These are phyloP conservation scores for Geotrichum carabidarum DNA, from an alignment of 1,139 yeast species.

Conservation along the genomic window DNA sequence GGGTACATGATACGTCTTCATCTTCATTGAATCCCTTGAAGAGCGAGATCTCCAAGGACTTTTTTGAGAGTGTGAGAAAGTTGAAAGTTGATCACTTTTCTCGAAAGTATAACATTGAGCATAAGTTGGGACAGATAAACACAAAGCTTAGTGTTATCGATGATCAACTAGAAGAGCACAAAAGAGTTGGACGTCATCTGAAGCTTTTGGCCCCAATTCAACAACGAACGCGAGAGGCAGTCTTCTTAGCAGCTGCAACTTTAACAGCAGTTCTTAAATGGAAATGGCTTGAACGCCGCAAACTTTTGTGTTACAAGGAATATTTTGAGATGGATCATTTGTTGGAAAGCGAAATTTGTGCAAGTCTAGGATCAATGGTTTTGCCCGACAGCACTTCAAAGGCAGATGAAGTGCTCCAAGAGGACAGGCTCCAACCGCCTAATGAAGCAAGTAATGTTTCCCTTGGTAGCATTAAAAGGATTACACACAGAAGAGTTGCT, in stretches of 20 bases:
- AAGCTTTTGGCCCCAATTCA: constrained; percentile 50
- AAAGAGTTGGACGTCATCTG: constrained; percentile 41
- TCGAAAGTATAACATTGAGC: constrained; percentile 24
- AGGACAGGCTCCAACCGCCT: background rate
- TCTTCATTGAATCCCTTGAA: background rate
- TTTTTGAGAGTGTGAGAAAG: background rate
- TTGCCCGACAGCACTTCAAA: background rate
- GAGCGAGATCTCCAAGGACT: background rate
- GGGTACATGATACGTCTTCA: background rate
- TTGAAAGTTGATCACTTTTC: constrained; percentile 9
- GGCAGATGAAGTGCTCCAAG: background rate
- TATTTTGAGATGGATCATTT: constrained; percentile 38
- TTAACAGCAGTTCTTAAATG: constrained; percentile 50
- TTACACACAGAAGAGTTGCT: background rate
- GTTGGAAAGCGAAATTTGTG: constrained; percentile 27
- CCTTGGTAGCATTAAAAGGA: background rate
- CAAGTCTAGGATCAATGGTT: background rate
- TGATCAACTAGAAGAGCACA: constrained; percentile 38
- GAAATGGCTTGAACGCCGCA: constrained; percentile 49
- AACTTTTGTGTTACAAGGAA: constrained; percentile 41
- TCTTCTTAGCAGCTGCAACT: constrained; percentile 44
- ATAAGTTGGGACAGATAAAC: constrained; percentile 36
- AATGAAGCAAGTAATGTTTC: background rate
- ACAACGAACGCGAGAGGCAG: constrained; percentile 46
- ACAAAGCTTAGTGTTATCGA: constrained; percentile 35